These are phyloP conservation scores for Hapsidospora chrysogenum DNA, from an alignment of 495 filamentous ascomycete genomes.

Conservation along the genomic window DNA sequence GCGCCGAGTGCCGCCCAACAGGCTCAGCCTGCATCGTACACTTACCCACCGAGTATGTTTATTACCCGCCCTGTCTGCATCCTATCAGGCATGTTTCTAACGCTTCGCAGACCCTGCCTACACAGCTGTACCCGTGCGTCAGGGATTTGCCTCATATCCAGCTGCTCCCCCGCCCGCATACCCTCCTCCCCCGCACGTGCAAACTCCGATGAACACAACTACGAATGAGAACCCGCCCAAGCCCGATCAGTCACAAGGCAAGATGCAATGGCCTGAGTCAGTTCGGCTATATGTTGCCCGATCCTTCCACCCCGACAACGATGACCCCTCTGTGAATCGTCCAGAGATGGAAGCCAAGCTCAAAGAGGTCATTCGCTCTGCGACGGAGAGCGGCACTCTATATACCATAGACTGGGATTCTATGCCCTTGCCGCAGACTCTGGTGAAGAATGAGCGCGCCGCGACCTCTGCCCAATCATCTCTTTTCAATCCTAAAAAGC, in stretches of 20 bases:
- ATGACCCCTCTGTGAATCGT: conserved; percentile 42
- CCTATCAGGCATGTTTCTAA: background rate
- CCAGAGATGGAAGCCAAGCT: conserved; percentile 69
- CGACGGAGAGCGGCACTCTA: conserved; percentile 52
- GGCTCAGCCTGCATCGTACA: conserved; percentile 12
- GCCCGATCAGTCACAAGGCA: conserved; percentile 22
- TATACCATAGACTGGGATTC: conserved; percentile 63
- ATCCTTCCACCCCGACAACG: conserved; percentile 57
- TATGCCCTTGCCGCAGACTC: conserved; percentile 71
- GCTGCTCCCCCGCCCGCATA: conserved; percentile 14
- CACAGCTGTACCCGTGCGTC: conserved; percentile 31
- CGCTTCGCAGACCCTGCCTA: conserved; percentile 23
- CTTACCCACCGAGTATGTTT: conserved; percentile 13
- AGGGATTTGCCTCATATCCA: conserved; percentile 22
- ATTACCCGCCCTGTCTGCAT: background rate
- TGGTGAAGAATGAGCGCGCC: conserved; percentile 59
- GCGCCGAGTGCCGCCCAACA: conserved; percentile 13
- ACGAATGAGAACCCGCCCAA: conserved; percentile 8
- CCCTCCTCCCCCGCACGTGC: conserved; percentile 5
- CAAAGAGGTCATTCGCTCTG: conserved; percentile 67
- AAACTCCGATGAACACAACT: conserved; percentile 7
- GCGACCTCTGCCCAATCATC: conserved; percentile 6
- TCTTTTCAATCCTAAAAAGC: conserved; percentile 40
- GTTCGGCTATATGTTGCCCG: conserved; percentile 75
- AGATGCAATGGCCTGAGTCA: conserved; percentile 56